Evolutionary conservation across 2,329 filamentous ascomycete genomes (phyloP), one percentile per base, ranked within the genome.

Genomic region (Shiraia bambusicola): DNA sequence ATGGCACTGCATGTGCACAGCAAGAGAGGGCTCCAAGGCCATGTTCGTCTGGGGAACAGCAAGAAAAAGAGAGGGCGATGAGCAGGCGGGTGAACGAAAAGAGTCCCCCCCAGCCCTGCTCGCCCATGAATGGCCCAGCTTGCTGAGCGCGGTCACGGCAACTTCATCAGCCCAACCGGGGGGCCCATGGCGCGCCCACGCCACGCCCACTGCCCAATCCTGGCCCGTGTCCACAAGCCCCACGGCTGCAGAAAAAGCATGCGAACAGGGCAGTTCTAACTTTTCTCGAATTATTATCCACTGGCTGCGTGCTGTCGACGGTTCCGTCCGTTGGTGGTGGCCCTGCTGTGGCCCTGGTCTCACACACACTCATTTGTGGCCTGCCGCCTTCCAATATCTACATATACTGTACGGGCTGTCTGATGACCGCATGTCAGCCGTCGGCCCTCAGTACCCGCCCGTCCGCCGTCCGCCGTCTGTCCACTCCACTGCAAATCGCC

Each of bases 21-120:
- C 40, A 44, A 45, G 48, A 34, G 52, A 36, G 58, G 53, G 45
- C 49, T 53, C 28, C 54, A 58, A 56, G 53, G 54, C 50, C 60
- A 61, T 61, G 34, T 51, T 50, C 45, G 56, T 55, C 52, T 52
- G 53, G 47, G 49, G 45, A 34, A 29, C 41, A 40, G 39, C 45
- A 38, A 42, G 45, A 49, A 34, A 47, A 46, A 36, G 47, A 41
- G 40, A 51, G 42, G 38, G 34, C 33, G 46, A 44, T 44, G 30
- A 34, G 30, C 11, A 40, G n/a, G 13, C 31, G 61, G 59, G 49
- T 56, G 51, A 58, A 53, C 56, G 54, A 40, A 48, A 28, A 47
- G 44, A n/a, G n/a, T n/a, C n/a, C n/a, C 40, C 51, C 54, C 52
- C 53, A 54, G 45, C 42, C 42, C 41, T 55, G 40, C 48, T 49